Percentiles rank a stretch among this genome's conserved stretches.
phyloP scores from a whole-genome alignment of 169 alveolate genomes.

The Prorocentrum cordatum region DNA sequence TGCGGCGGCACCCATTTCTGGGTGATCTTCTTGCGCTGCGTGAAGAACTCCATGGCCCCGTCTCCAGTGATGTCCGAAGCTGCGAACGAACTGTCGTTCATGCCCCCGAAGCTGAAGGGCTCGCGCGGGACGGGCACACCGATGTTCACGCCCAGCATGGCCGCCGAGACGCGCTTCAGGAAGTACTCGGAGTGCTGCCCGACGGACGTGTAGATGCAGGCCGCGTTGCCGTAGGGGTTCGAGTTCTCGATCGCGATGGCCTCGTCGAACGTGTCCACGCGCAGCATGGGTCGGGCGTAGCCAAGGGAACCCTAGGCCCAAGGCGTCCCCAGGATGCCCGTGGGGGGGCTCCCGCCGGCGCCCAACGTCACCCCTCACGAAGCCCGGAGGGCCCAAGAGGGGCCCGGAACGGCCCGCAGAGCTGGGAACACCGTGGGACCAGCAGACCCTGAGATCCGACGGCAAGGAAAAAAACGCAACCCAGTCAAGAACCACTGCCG shows the following conservation, averaged over 20 bases:
- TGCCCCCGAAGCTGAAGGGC: background rate
- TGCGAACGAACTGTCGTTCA: background rate
- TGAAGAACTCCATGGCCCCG: background rate
- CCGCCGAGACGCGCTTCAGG: background rate
- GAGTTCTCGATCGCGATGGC: conserved; percentile 53
- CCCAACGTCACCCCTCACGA: too few species aligned
- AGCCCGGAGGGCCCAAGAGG: too few species aligned
- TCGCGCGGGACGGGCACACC: background rate
- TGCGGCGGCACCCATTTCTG: background rate
- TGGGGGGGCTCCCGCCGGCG: too few species aligned
- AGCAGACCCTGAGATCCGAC: too few species aligned
- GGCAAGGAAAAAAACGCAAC: too few species aligned
- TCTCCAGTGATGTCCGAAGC: background rate
- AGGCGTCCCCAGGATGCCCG: too few species aligned
- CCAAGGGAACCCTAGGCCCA: too few species aligned
- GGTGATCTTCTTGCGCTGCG: background rate
- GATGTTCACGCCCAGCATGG: background rate
- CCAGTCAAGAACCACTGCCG: too few species aligned
- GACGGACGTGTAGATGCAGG: conserved; percentile 29
- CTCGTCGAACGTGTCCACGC: conserved; percentile 27
- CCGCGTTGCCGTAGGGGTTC: conserved; percentile 64
- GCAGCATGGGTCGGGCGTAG: too few species aligned
- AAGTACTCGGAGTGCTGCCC: conserved; percentile 1
- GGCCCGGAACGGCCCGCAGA: too few species aligned
- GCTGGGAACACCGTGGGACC: too few species aligned